Evolutionary conservation across 1,284 basidiomycete species (phyloP), one percentile per base, ranked within the genome.

Genomic region (Salmacisia buchloeana): DNA sequence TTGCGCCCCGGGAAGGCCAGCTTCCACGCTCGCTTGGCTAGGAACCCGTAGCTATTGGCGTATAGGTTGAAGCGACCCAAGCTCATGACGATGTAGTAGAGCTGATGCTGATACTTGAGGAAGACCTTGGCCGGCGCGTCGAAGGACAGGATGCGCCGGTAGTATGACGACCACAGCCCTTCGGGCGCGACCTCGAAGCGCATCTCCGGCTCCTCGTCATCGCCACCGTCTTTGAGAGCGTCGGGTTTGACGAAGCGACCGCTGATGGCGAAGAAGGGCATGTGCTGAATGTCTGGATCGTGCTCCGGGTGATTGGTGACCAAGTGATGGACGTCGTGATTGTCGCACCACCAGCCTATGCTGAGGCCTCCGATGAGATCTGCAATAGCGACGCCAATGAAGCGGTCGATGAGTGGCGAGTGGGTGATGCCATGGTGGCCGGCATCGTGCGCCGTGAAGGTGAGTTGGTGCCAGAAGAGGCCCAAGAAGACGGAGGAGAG

Each of bases 261-360:
- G 3, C 91, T 89, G 73, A 97, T 92, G 67, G 94, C 94, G 75
- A 99, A 89, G 83, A 98, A 97, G 25, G 94, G 94, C 57, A 98
- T 84, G 81, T 98, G 94, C 81, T 94, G 88, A 68, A 94, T 94
- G 76, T 93, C 94, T 9, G 79, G 79, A 79, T 86, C 94, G 86
- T 99, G 96, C 64, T 94, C 90, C 2, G 93, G 93, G 75, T 97
- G 93, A 76, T 98, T 98, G 35, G 94, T 91, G 63, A 97, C 92
- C 59, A 97, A 85, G 82, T 98, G 94, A 82, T 98, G 94, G 58
- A 96, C 87, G 75, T 98, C 97, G 81, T 98, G 94, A 78, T 96
- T 97, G 80, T 96, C 87, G 63, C 93, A 92, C 94, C 94, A 99
- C 96, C 94, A 99, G 41, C 92, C 90, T 38, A 96, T 85, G 78